These are phyloP conservation scores for Escallonia herrerae DNA, from an alignment of 129 eudicot species.

Conservation along the genomic window DNA sequence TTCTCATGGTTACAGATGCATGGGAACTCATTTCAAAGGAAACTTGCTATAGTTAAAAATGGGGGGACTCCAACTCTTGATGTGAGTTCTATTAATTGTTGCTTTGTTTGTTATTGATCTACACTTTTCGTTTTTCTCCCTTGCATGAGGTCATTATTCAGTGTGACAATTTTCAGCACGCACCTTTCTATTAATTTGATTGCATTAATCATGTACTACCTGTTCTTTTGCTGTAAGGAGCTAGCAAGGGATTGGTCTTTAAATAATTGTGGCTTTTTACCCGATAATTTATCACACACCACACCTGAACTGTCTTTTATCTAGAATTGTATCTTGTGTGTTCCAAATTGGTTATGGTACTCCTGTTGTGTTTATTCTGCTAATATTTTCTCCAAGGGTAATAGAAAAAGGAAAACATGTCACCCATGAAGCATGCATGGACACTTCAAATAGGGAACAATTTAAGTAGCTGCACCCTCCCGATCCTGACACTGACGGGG, in stretches of 20 bases:
- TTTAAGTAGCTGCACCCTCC: too few relatives aligned
- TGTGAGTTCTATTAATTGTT: constrained; percentile 10
- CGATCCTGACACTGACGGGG: too few relatives aligned
- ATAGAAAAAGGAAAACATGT: too few relatives aligned
- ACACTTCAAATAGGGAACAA: too few relatives aligned
- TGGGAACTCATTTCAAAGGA: constrained; percentile 84
- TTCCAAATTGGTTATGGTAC: neutral
- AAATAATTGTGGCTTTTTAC: too few relatives aligned
- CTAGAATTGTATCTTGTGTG: neutral
- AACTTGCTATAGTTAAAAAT: constrained; percentile 44
- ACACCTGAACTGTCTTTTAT: too few relatives aligned
- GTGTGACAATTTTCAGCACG: neutral
- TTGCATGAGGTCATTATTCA: neutral
- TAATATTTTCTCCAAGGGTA: too few relatives aligned
- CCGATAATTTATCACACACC: too few relatives aligned
- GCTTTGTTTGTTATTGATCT: neutral
- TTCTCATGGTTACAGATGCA: constrained; percentile 46
- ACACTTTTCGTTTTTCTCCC: neutral
- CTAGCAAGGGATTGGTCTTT: too few relatives aligned
- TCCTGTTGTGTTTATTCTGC: neutral
- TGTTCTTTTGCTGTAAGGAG: too few relatives aligned
- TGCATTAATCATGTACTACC: neutral
- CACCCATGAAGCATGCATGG: too few relatives aligned
- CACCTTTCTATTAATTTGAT: neutral
- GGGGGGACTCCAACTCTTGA: constrained; percentile 1